Evolutionary conservation across 257 asterid species (phyloP).

Genomic region (Nicotiana undulata): DNA sequence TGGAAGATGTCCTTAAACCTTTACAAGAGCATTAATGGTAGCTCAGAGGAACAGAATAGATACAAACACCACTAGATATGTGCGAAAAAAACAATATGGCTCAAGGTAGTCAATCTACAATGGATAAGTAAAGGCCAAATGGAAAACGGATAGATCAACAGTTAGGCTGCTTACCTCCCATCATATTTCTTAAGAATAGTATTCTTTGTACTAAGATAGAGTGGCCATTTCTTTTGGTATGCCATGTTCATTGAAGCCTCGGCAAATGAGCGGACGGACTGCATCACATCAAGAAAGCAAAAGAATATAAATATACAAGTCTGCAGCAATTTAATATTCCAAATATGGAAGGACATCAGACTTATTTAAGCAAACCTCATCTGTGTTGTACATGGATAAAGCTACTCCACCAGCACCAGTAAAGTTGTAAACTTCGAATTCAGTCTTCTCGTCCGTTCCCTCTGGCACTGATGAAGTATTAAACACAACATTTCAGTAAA

Average conservation of each 20-base stretch:
- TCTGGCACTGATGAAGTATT: conserved; percentile 61
- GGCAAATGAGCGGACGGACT: conserved; percentile 86
- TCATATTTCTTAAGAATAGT: conserved; percentile 97
- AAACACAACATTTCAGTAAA: not conserved
- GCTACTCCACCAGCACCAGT: conserved; percentile 99
- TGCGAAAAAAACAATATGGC: not conserved
- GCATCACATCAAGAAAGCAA: conserved; percentile 13
- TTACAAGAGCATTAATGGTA: conserved; percentile 6
- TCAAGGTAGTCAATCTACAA: not conserved
- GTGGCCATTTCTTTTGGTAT: conserved; percentile 88
- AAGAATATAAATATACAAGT: not conserved
- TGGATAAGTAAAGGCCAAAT: not conserved
- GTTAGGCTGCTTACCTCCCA: conserved; percentile 55
- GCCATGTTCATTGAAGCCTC: conserved; percentile 96
- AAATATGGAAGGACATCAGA: not conserved
- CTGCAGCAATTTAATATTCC: not conserved
- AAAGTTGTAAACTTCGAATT: conserved; percentile 80
- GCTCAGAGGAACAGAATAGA: not conserved
- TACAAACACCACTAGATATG: not conserved
- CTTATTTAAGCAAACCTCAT: conserved; percentile 56
- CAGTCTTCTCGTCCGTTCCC: conserved; percentile 68
- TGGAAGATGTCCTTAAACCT: conserved; percentile 99
- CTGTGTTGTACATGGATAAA: conserved; percentile 97
- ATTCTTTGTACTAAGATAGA: conserved; percentile 97
- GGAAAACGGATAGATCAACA: not conserved